Evolutionary conservation across 2,329 filamentous ascomycete genomes (phyloP), one percentile per base, ranked within the genome.

Genomic region (Colletotrichum kahawae): DNA sequence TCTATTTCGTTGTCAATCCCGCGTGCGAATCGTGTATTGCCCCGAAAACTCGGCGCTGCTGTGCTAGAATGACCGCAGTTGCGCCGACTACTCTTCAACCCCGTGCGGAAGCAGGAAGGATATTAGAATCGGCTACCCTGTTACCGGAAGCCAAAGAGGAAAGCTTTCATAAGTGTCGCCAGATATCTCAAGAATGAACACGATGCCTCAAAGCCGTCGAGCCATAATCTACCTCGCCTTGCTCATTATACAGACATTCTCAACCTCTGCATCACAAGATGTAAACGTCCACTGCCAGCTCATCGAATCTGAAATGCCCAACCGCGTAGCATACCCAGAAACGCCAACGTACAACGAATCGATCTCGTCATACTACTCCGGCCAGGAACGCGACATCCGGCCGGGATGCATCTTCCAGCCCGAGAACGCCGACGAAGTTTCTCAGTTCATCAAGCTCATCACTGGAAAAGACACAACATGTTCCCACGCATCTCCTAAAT

Each of bases 401-500:
- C 60, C 78, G 56, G 27, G 29, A 2, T 77, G 76, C 57, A 72
- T 78, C 34, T 77, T 78, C 48, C 54, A 36, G 12, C 77, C 77
- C 1, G 54, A 21, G 6, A 65, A 21, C 34, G 31, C 76, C 9
- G 6, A 60, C 10, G 69, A 73, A 34, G 31, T 76, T 7, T 69
- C 59, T 2, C n/a, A 31, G 18, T 74, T 74, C 60, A 57, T 57
- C 54, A 57, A 57, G 54, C 24, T 57, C 1, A 21, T 57, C 14
- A 57, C 13, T 6, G 18, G 21, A 27, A 29, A 29, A 2, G 21
- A 24, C 13, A 1, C 54, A 10, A 10, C 7, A 29, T 57, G 54
- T 13, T 29, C 54, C 27, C 54, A 12, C 8, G 14, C 54, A 13
- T 14, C 27, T 24, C n/a, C n/a, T 51, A 6, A 43, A 24, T 59